A percentile compares a stretch with the other conserved stretches of the same genome.
phyloP scores from a whole-genome alignment of 441 rosid species.

The Pelargonium exstipulatum region DNA sequence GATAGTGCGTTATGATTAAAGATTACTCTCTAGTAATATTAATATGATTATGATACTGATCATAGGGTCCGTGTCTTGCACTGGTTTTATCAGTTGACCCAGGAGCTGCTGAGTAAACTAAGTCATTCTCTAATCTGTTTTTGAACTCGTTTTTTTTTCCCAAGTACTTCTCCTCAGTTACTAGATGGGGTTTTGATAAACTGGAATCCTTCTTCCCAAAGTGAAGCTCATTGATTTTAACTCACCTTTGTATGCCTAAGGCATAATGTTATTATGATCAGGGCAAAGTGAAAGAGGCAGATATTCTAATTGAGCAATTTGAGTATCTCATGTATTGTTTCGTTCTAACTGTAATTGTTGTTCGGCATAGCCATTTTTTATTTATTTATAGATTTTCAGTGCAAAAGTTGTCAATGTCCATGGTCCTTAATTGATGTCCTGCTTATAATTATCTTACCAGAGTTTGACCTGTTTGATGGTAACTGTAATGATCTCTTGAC shows the following conservation, averaged over 20 bases:
- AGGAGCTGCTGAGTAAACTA: neutral
- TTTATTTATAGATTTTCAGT: neutral
- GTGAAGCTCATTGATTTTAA: neutral
- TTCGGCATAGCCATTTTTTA: neutral
- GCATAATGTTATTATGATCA: neutral
- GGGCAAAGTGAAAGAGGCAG: neutral
- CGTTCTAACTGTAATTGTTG: neutral
- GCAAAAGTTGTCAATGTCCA: slow-evolving; percentile 3
- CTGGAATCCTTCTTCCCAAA: neutral
- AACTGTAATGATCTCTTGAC: slow-evolving; percentile 17
- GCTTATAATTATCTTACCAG: slow-evolving; percentile 3
- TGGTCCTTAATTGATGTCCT: neutral
- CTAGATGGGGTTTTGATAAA: neutral
- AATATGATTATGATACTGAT: too few species aligned
- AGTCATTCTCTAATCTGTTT: neutral
- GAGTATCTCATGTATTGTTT: neutral
- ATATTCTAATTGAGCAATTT: neutral
- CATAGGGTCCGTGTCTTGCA: neutral
- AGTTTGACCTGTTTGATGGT: slow-evolving; percentile 13
- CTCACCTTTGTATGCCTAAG: neutral
- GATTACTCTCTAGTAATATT: too few species aligned
- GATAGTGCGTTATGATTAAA: too few species aligned
- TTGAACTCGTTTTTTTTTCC: neutral
- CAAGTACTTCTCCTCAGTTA: too few species aligned
- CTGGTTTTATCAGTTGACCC: neutral